Base-by-base conservation (phyloP, 1,284 basidiomycete species). In the Takashimella tepidaria region DNA sequence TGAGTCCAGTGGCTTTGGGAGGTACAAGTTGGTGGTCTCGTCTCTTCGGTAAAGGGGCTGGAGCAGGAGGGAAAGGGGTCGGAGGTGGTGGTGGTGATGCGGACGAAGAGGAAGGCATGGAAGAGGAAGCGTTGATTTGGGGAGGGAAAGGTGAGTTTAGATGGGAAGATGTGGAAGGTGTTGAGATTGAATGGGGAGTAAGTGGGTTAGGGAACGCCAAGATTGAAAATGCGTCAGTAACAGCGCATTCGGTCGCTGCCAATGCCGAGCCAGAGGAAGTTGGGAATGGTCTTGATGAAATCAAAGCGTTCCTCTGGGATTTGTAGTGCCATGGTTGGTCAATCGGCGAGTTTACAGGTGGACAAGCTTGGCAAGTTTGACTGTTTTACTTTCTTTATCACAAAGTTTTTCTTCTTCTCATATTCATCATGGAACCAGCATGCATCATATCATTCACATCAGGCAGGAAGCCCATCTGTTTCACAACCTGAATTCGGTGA, bases 141-240 rank as follows among this genome's bases (percentile, higher is more conserved):
- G 72, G 72, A 26, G 67, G 66, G 6, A 66, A 60, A 26, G 72
- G 70, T 0, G 24, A 56, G 6, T 76, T 70, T 51, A 62, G 53
- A 45, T 76, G 72, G 70, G 64, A 71, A 49, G 72, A 74, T 53
- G 58, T 76, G 5, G 74, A 74, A 47, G 74, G 73, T 6, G 67
- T 76, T 13, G 69, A 74, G 41, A 55, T 74, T 5, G 57, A 56
- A 45, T 74, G 68, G 62, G 72, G 42, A 0, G 62, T 60, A 3
- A 64, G 55, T 41, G 68, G 56, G 4, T 43, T 74, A 41, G 70
- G 72, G 0, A 47, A 47, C 40, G 56, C 60, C 8, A 56, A 50
- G 40, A 37, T 41, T 16, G 59, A 42, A 2, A 51, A 8, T 20
- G 26, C 46, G 47, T 4, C 23, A 8, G n/a, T n/a, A n/a, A n/a